Base-by-base conservation (phyloP, 1,284 basidiomycete species). In the Wolfiporia cocos region DNA sequence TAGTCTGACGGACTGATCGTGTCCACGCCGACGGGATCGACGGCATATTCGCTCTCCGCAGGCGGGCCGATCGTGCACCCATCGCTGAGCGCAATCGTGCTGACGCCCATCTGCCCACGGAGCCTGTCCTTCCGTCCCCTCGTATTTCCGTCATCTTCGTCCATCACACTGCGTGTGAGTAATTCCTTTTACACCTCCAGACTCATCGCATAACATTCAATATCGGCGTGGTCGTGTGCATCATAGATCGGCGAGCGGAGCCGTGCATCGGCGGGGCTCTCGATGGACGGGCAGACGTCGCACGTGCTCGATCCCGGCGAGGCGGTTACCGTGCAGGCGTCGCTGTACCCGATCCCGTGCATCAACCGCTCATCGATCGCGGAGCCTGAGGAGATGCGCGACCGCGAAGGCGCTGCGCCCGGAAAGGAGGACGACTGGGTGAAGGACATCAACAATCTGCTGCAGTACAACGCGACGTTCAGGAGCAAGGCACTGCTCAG, bases 41-140 rank as follows among this genome's bases (percentile, higher is more conserved):
- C 95, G 1, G 94, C 95, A 2, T 98, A 98, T 64, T 96, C 93
- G 1, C 75, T 98, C 26, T 95, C 92, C 1, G 91, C 94, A 0
- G 94, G 94, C 19, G 94, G 94, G 5, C 94, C 95, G 1, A 97
- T 98, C 51, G 91, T 96, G 0, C 94, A 98, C 55, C 95, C 95
- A 0, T 91, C 88, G 2, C 73, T 95, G 17, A 88, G 88, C 50
- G 88, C 91, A 1, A 73, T 98, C 39, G 83, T 98, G 9, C 69
- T 98, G 20, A 97, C 95, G 0, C 94, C 94, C 5, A 96, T 98
- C 51, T 94, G 92, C 55, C 94, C 95, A 20, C 77, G 95, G 34
- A 93, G 90, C 53, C 69, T 98, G 26, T 92, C 88, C 37, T 98
- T 98, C 65, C 74, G 94, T 9, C 91, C 94, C 1, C 78, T 98